phyloP scores from a whole-genome alignment of 805 yeast species.

The Yarrowia sp. region DNA sequence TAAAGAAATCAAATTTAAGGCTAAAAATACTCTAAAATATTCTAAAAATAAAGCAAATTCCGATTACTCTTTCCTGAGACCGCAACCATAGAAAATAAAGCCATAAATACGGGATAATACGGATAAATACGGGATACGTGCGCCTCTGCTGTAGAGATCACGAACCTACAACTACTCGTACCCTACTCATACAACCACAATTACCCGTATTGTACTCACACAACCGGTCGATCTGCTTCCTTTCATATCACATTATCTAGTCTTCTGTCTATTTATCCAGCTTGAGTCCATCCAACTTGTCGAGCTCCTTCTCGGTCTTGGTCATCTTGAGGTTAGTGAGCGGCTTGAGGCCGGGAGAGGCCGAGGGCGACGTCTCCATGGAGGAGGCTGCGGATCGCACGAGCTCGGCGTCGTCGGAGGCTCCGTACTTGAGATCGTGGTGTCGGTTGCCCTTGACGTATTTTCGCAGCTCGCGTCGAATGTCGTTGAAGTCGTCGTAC shows the following conservation, averaged over 20 bases:
- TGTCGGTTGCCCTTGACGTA: slow-evolving; percentile 25
- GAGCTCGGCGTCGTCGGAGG: slow-evolving; percentile 18
- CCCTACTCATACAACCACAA: no score
- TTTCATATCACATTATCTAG: background rate
- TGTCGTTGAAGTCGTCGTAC: slow-evolving; percentile 43
- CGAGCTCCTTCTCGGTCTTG: slow-evolving; percentile 15
- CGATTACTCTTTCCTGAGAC: no score
- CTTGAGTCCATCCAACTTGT: slow-evolving; percentile 12
- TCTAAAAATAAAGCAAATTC: no score
- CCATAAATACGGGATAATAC: no score
- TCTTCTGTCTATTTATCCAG: background rate
- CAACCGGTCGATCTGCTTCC: no score
- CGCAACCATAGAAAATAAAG: no score
- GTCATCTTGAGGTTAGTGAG: slow-evolving; percentile 23
- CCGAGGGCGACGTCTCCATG: slow-evolving; percentile 19
- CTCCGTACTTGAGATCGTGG: slow-evolving; percentile 18
- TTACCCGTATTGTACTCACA: no score
- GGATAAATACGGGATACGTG: no score
- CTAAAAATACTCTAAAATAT: no score
- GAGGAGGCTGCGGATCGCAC: slow-evolving; percentile 21
- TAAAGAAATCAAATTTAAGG: no score
- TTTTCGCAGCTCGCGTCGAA: slow-evolving; percentile 34
- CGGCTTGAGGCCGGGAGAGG: slow-evolving; percentile 23
- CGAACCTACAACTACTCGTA: no score
- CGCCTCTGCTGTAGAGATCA: no score